These are phyloP conservation scores for Apiotrichum porosum DNA, from an alignment of 1,284 basidiomycete species.

Conservation along the genomic window DNA sequence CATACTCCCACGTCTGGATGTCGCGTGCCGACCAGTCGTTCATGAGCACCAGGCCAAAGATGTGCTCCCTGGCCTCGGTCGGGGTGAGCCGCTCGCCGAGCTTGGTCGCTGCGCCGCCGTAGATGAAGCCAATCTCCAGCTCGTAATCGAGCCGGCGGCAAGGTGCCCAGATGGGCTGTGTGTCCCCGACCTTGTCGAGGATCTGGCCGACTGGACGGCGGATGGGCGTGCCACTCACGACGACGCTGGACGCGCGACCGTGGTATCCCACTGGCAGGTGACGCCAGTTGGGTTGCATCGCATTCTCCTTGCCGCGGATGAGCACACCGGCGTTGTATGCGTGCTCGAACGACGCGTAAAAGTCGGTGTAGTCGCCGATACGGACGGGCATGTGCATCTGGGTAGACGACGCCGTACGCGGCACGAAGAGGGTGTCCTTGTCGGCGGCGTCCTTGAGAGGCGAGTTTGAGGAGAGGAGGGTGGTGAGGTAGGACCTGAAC, in stretches of 20 bases:
- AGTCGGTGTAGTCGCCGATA: constrained; percentile 23
- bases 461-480: constrained; percentile 8
- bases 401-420: constrained; percentile 1
- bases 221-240: constrained; percentile 21
- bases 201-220: constrained; percentile 23
- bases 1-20: constrained; percentile 25
- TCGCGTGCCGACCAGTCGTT: constrained; percentile 32
- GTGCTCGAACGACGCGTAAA: constrained; percentile 22
- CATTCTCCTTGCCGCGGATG: constrained; percentile 19
- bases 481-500: constrained; percentile 12
- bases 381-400: constrained; percentile 15
- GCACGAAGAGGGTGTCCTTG: constrained; percentile 6
- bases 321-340: constrained; percentile 23
- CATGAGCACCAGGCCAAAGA: constrained; percentile 25
- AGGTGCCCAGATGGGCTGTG: constrained; percentile 18
- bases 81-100: constrained; percentile 19
- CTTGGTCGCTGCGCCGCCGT: constrained; percentile 17
- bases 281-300: constrained; percentile 25
- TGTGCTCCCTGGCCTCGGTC: constrained; percentile 16
- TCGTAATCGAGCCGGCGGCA: constrained; percentile 26
- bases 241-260: constrained; percentile 21
- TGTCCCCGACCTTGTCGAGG: constrained; percentile 20
- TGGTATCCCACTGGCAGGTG: constrained; percentile 27
- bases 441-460: constrained; percentile 6
- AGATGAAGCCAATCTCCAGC: constrained; percentile 25